phyloP scores from a whole-genome alignment of 352 stramenopile species.

The Pythium scleroteichum region DNA sequence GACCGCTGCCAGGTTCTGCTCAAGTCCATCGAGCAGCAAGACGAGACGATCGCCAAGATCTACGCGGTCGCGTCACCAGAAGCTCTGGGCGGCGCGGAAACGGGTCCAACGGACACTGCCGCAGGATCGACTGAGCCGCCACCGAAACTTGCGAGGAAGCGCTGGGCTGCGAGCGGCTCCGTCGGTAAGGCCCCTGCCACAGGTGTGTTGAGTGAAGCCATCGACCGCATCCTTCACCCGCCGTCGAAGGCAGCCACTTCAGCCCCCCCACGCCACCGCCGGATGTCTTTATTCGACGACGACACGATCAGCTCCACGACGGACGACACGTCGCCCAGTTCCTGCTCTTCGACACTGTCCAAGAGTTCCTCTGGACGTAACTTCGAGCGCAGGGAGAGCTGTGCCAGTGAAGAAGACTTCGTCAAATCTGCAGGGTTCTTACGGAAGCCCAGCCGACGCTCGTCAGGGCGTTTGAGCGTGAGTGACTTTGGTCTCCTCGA shows the following conservation, averaged over 20 bases:
- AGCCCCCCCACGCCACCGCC: constrained; percentile 13
- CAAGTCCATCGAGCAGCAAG: constrained; percentile 68
- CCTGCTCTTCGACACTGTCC: constrained; percentile 30
- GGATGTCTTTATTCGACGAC: constrained; percentile 29
- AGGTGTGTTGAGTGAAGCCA: constrained; percentile 39
- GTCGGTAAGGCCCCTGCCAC: neutral
- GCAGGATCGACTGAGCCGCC: constrained; percentile 5
- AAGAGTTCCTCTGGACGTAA: constrained; percentile 32
- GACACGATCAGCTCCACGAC: constrained; percentile 17
- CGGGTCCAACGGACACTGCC: too few species aligned
- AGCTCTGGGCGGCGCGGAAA: constrained; percentile 15
- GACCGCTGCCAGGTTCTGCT: constrained; percentile 69
- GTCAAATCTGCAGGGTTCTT: constrained; percentile 69
- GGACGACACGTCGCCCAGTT: constrained; percentile 28
- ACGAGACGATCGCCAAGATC: constrained; percentile 80
- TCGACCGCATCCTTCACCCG: constrained; percentile 50
- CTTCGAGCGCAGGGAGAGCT: constrained; percentile 57
- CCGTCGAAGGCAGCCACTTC: neutral
- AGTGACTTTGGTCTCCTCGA: constrained; percentile 79
- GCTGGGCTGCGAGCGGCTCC: neutral
- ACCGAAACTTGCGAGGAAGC: neutral
- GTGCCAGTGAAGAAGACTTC: constrained; percentile 62
- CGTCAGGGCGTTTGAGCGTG: constrained; percentile 65
- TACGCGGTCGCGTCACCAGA: constrained; percentile 40
- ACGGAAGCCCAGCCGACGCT: constrained; percentile 47